Base-by-base conservation (phyloP, 768 basidiomycete genomes). In the Royoungia palumana region DNA sequence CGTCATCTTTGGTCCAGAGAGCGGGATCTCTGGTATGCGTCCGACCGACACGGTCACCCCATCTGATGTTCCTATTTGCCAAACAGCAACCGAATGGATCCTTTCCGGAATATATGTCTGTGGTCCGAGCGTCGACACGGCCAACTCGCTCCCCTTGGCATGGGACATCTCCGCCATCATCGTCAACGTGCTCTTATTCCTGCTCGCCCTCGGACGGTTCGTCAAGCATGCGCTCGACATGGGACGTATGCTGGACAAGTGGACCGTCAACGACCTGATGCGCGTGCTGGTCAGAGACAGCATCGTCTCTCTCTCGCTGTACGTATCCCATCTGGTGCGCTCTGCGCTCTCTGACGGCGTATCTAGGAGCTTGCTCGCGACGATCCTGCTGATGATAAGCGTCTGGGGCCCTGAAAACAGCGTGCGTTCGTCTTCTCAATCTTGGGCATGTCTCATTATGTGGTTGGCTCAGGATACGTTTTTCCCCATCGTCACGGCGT, bases 261-360 rank as follows among this genome's bases (percentile, higher is more conserved):
- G 60, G 53, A 48, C 39, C 9, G 40, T 49, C 2, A 41, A 35
- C 40, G 60, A 50, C 16, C 16, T 61, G 24, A 53, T 61, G 53
- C 36, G 39, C 27, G 42, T 56, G 22, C 53, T 61, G 34, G 45
- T 46, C 14, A 36, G 43, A 21, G 60, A 61, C 24, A 62, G 47
- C 36, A 61, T 51, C 25, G 4, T 59, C 36, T 59, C 56, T 7
- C 58, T 53, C 49, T 50, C 50, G 20, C 20, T 62, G 60, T 62
- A 22, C 27, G 60, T 30, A 3, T 3, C 28, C 24, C 13, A 3
- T 41, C 14, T 16, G 7, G 13, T 14, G 25, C 39, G 6, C 5
- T n/a, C 13, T 9, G 14, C 39, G 22, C 14, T 16, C 19, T 38
- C 12, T 59, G 37, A 55, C 19, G 10, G 2, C 17, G 5, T 10